These are phyloP conservation scores for Diaporthe vaccinii DNA, from an alignment of 2,329 filamentous ascomycete species.

Conservation along the genomic window DNA sequence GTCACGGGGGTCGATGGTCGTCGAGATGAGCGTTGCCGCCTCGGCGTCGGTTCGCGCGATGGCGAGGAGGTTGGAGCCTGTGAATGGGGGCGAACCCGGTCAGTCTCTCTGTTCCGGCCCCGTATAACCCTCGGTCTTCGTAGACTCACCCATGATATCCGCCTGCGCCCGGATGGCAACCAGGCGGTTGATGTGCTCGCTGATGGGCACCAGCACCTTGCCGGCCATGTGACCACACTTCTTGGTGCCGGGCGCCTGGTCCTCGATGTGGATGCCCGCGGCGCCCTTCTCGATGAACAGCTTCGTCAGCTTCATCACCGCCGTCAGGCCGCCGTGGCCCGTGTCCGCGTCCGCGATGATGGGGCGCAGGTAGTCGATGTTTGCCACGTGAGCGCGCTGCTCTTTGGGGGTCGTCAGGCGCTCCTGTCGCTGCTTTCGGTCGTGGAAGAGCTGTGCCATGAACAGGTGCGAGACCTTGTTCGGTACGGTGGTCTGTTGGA, in stretches of 20 bases:
- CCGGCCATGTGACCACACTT: constrained; percentile 99
- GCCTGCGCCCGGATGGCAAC: constrained; percentile 97
- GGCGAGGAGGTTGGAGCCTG: constrained; percentile 86
- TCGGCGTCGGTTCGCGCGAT: constrained; percentile 97
- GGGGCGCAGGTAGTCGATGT: constrained; percentile 93
- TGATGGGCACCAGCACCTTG: constrained; percentile 96
- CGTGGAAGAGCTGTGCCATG: constrained; percentile 99
- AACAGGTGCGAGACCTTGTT: constrained; percentile 99
- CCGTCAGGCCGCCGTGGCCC: constrained; percentile 96
- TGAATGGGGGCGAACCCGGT: constrained; percentile 21
- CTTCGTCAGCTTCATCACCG: constrained; percentile 99
- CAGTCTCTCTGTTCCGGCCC: neutral
- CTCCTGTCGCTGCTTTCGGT: constrained; percentile 98
- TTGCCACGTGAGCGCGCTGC: constrained; percentile 79
- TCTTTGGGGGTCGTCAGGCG: constrained; percentile 82
- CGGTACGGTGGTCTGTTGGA: constrained; percentile 89
- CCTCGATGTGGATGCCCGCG: constrained; percentile 98
- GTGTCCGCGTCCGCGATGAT: constrained; percentile 98
- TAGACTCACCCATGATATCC: constrained; percentile 88
- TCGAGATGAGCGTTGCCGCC: constrained; percentile 96
- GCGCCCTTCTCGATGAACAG: constrained; percentile 97
- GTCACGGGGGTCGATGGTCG: constrained; percentile 95
- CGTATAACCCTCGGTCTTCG: neutral
- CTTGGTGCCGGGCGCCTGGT: constrained; percentile 98
- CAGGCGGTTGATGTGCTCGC: constrained; percentile 97